These are phyloP conservation scores for Hymenoscyphus infarciens DNA, from an alignment of 2,329 filamentous ascomycete species.

Conservation along the genomic window DNA sequence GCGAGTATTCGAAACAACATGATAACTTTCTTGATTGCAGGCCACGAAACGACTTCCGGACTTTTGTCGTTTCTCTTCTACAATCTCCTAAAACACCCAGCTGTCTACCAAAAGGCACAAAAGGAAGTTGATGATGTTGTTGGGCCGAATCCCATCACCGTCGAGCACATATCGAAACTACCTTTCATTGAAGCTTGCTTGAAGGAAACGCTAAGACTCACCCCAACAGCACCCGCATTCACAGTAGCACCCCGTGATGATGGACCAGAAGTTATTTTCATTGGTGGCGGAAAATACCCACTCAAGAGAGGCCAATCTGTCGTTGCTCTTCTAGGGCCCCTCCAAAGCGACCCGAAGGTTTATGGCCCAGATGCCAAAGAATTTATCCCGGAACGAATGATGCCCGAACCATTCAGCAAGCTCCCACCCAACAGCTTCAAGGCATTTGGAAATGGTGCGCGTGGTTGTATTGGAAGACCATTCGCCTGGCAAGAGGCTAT, in stretches of 20 bases:
- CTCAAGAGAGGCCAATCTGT: constrained; percentile 50
- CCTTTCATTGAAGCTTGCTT: constrained; percentile 64
- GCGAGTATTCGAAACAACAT: constrained; percentile 65
- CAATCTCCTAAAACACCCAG: constrained; percentile 49
- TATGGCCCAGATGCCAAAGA: constrained; percentile 62
- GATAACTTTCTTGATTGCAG: constrained; percentile 64
- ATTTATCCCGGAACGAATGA: constrained; percentile 70
- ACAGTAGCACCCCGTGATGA: constrained; percentile 43
- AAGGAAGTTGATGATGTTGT: constrained; percentile 53
- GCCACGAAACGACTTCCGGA: constrained; percentile 65
- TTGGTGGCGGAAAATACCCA: constrained; percentile 28
- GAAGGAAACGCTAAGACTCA: constrained; percentile 62
- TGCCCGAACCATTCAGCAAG: constrained; percentile 64
- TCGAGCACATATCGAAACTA: constrained; percentile 50
- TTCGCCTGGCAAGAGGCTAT: constrained; percentile 75
- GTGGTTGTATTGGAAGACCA: constrained; percentile 68
- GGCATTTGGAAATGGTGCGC: constrained; percentile 70
- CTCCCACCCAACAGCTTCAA: constrained; percentile 64
- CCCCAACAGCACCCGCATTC: constrained; percentile 57
- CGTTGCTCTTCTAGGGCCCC: constrained; percentile 46
- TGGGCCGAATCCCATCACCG: constrained; percentile 42
- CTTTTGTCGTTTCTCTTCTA: constrained; percentile 49
- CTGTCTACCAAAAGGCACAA: constrained; percentile 44
- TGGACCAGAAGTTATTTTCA: constrained; percentile 41
- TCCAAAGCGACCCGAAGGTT: constrained; percentile 61